Base-by-base conservation (phyloP, 1,284 basidiomycete genomes). In the Ustilago esculenta region DNA sequence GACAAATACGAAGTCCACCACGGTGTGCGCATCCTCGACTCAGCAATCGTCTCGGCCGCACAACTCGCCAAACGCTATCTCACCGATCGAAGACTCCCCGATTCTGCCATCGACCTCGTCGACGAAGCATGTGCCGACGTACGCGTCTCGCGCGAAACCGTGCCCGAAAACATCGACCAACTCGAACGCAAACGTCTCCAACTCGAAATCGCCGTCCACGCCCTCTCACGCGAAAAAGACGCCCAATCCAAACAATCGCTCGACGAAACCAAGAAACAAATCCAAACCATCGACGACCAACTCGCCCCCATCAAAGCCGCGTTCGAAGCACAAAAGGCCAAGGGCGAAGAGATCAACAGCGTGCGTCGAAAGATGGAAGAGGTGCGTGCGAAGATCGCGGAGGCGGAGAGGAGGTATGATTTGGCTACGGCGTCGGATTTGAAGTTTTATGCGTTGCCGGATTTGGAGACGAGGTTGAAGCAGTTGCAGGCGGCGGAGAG, bases 151-250 rank as follows among this genome's bases (percentile, higher is more conserved):
- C 89, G 92, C 32, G 95, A 98, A 84, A 98, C 94, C 0, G 88
- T 92, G 56, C 95, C 95, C 0, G 95, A 98, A 84, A 91, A 88
- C 3, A 92, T 98, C 77, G 95, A 98, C 83, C 90, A 90, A 75
- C 87, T 98, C n/a, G 92, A 97, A 81, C 89, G 94, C 29, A 87
- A 87, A 58, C 94, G 93, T 82, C 88, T 98, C 37, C 92, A 96
- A 79, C 87, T 98, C 42, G 92, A 98, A 82, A 90, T 98, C 33
- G 95, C 97, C 81, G 91, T 97, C 25, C 94, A 97, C 80, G 96
- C 95, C 8, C 85, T 98, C 46, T 91, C 81, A 42, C 67, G 79
- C 33, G 84, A 97, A 65, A 96, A 95, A 84, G 95, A 98, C 72
- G 84, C 88, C 11, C 90, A 90, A 2, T 93, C 91, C 76, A 93